Conservation (phyloP, 345 rosid species). For the Excoecaria cochinchinensis region DNA sequence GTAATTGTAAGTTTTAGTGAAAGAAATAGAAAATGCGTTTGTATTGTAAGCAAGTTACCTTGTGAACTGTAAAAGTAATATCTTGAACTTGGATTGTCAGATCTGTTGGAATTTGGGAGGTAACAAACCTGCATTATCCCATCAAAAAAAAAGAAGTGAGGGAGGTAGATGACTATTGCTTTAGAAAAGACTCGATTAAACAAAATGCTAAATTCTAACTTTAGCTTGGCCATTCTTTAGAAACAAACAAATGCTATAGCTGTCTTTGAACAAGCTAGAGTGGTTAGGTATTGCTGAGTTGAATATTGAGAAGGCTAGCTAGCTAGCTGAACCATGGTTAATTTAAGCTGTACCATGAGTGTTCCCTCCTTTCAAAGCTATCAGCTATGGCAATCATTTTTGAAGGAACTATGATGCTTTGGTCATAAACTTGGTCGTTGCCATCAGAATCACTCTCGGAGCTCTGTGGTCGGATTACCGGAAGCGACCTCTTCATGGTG, state of each 20-base stretch:
- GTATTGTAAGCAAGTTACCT: slow-evolving; percentile 42
- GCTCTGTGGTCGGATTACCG: slow-evolving; percentile 28
- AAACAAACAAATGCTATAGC: slow-evolving; percentile 1
- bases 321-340: slow-evolving; percentile 2
- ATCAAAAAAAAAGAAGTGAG: not conserved
- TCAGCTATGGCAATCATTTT: slow-evolving; percentile 40
- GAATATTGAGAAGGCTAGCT: not conserved
- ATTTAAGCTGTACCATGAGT: slow-evolving; percentile 48
- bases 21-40: not conserved
- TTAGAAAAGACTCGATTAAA: not conserved
- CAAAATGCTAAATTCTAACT: not conserved
- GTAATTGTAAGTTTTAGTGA: not conserved
- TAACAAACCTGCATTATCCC: slow-evolving; percentile 55
- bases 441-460: slow-evolving; percentile 33
- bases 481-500: slow-evolving; percentile 12
- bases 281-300: not conserved
- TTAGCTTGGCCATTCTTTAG: slow-evolving; percentile 3
- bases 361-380: slow-evolving; percentile 48
- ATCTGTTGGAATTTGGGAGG: slow-evolving; percentile 66
- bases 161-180: not conserved
- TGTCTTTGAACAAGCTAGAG: not conserved
- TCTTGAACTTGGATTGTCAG: slow-evolving; percentile 60
- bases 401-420: slow-evolving; percentile 51
- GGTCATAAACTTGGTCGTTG: slow-evolving; percentile 32
- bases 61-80: slow-evolving; percentile 64